Evolutionary conservation across 2,329 filamentous ascomycete species (phyloP), one percentile per base, ranked within the genome.

Genomic region (Monilinia vaccinii-corymbosi): DNA sequence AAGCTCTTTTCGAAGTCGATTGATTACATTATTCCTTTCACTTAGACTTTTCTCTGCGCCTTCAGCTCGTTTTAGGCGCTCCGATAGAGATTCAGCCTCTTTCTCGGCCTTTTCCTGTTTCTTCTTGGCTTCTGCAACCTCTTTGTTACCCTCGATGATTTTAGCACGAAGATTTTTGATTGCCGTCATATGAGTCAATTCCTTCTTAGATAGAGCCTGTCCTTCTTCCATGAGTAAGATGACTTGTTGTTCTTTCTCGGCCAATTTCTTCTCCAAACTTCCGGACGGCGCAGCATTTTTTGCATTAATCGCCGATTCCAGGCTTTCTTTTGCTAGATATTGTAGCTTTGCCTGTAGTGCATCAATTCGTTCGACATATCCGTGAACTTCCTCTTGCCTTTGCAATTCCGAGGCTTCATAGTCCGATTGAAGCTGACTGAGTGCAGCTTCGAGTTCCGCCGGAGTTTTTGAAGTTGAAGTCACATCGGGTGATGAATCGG

Each of bases 141-240:
- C 80, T 70, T 83, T 87, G 63, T 90, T 88, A 40, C 83, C 80
- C 51, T 88, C 83, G 13, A 80, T 75, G 16, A 88, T 73, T 68
- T 88, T 87, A 25, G 78, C 76, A 47, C 86, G 83, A 61, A 97
- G 75, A 69, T 90, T 92, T 73, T 94, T 96, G 68, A 97, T 89
- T 4, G 87, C 86, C 7, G 83, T 83, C 62, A 93, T 80, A 64
- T 95, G 86, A 69, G 91, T 91, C 73, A 97, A 83, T 72, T 99
- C 94, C 0, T 83, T 88, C 67, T 87, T 89, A 1, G 91, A 92
- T 10, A 97, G 79, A 66, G 88, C 91, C 68, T 94, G 89, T 0
- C 95, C 94, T 75, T 99, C 94, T 67, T 96, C 87, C 79, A 99
- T 88, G 14, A 99, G 77, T 50, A 92, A 77, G 3, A 92, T 90